These are phyloP conservation scores for Suillus hirtellus DNA, from an alignment of 768 basidiomycete genomes.

Conservation along the genomic window DNA sequence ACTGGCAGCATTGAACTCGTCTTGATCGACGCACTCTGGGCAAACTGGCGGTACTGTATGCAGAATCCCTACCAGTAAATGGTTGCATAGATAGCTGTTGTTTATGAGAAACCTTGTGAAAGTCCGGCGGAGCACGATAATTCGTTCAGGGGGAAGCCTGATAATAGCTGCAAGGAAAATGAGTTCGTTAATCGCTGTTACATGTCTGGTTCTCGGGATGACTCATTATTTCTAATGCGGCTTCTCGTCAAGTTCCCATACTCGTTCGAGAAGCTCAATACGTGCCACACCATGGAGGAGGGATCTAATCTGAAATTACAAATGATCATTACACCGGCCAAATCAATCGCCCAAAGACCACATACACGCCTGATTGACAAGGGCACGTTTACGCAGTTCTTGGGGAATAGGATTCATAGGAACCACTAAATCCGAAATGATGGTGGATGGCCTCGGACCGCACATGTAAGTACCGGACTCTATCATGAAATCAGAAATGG, in stretches of 20 bases:
- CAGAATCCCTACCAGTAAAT: neutral
- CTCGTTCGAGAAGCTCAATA: neutral
- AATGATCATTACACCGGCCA: neutral
- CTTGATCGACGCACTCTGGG: neutral
- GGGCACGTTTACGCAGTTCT: neutral
- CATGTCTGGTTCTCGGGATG: neutral
- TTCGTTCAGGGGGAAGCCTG: neutral
- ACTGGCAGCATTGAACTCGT: neutral
- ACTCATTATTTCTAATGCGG: neutral
- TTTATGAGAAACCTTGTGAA: neutral
- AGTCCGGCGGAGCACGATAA: neutral
- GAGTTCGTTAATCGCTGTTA: neutral
- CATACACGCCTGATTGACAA: neutral
- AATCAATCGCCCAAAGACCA: neutral
- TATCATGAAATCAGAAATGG: neutral
- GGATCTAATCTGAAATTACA: neutral
- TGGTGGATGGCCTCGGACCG: neutral
- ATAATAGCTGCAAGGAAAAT: neutral
- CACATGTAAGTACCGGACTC: neutral
- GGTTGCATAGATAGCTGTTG: neutral
- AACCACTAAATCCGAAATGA: neutral
- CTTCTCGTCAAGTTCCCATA: neutral
- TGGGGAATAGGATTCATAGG: neutral
- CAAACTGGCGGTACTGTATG: neutral
- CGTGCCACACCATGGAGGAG: neutral